Conservation (phyloP, 768 basidiomycete genomes). For the Nidularia pulvinata region DNA sequence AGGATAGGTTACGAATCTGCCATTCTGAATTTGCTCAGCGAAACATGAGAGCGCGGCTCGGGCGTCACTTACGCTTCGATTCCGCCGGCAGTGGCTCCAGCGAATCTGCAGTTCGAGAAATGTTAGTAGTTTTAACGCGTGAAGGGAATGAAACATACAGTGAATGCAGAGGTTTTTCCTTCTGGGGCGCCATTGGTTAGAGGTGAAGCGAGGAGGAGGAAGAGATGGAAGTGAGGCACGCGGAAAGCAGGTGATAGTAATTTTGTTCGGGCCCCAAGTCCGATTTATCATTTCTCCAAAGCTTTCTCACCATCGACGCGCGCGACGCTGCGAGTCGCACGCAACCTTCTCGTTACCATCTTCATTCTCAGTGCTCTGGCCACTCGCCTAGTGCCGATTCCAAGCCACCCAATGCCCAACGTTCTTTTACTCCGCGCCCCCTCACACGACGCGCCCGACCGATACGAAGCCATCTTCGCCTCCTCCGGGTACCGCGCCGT, state of each 20-base stretch:
- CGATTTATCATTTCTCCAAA: neutral
- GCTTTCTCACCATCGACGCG: too few species aligned
- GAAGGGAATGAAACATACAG: constrained; percentile 35
- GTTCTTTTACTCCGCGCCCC: constrained; percentile 45
- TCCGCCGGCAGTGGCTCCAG: constrained; percentile 91
- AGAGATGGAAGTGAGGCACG: neutral
- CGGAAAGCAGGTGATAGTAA: too few species aligned
- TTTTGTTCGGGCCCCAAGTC: neutral
- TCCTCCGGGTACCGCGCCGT: constrained; percentile 46
- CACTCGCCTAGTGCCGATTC: too few species aligned
- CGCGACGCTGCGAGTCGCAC: too few species aligned
- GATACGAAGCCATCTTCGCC: constrained; percentile 54
- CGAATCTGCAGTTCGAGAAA: constrained; percentile 40
- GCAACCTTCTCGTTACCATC: too few species aligned
- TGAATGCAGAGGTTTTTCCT: constrained; percentile 85
- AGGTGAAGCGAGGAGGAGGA: neutral
- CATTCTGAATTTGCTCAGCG: constrained; percentile 34
- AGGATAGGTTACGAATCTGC: constrained; percentile 83
- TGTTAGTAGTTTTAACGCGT: neutral
- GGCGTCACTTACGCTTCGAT: constrained; percentile 76
- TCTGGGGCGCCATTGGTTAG: constrained; percentile 46
- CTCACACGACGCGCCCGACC: constrained; percentile 41
- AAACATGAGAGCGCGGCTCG: constrained; percentile 1
- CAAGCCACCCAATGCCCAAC: constrained; percentile 21
- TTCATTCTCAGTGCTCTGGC: too few species aligned